Conservation (phyloP, 2,329 filamentous ascomycete species). For the Alternaria alternata region DNA sequence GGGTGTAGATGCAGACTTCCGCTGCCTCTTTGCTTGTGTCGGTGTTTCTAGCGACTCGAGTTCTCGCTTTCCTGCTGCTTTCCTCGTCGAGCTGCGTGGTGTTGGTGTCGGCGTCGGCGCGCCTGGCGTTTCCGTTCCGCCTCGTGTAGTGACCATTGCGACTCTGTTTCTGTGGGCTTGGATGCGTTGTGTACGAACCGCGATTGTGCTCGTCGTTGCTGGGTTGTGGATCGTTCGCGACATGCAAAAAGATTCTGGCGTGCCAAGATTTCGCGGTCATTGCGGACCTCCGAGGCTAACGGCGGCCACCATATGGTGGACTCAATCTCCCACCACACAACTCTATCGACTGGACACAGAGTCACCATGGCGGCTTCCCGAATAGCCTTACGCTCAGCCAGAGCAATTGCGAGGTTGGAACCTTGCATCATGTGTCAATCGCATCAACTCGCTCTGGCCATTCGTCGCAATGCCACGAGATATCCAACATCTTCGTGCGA, state of each 20-base stretch:
- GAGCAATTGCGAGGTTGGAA: constrained; percentile 12
- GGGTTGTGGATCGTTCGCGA: constrained; percentile 26
- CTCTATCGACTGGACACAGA: neutral
- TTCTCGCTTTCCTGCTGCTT: constrained; percentile 37
- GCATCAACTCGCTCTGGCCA: constrained; percentile 13
- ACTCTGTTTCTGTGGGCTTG: constrained; percentile 13
- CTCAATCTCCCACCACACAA: neutral
- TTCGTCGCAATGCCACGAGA: constrained; percentile 13
- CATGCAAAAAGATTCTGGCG: constrained; percentile 23
- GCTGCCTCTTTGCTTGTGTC: constrained; percentile 40
- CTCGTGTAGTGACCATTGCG: constrained; percentile 48
- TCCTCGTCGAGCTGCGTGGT: constrained; percentile 36
- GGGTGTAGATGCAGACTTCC: constrained; percentile 23
- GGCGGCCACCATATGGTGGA: neutral
- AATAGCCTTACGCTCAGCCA: constrained; percentile 18
- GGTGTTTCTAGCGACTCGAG: constrained; percentile 42
- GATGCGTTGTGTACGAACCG: constrained; percentile 15
- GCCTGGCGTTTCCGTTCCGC: constrained; percentile 40
- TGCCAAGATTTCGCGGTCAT: constrained; percentile 36
- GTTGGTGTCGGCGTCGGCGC: constrained; percentile 27
- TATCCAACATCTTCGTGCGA: neutral
- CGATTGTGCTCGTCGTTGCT: constrained; percentile 35
- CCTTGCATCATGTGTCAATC: constrained; percentile 32
- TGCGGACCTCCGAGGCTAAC: constrained; percentile 30
- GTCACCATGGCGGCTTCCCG: constrained; percentile 32